Conservation (phyloP, 163 green algal genomes). For the Scenedesmus sp. region DNA sequence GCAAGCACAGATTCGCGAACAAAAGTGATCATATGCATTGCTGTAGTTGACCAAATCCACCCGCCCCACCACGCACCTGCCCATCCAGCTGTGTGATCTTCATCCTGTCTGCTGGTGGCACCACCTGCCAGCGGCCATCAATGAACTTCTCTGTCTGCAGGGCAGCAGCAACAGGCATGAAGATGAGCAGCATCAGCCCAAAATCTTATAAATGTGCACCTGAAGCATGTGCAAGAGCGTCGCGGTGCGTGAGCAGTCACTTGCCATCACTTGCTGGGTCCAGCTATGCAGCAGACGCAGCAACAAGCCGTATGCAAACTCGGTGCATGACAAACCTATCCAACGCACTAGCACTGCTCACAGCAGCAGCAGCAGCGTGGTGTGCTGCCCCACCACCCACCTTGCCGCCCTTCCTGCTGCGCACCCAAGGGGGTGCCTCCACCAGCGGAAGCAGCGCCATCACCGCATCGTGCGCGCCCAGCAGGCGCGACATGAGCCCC, state of each 20-base stretch:
- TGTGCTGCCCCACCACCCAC: slow-evolving; percentile 13
- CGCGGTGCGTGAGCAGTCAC: no score
- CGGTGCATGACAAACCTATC: no score
- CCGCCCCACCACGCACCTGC: slow-evolving; percentile 68
- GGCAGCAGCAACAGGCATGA: not conserved
- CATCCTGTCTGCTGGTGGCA: slow-evolving; percentile 77
- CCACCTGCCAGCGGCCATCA: slow-evolving; percentile 70
- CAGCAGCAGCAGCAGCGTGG: not conserved
- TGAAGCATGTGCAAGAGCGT: not conserved
- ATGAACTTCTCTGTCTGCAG: slow-evolving; percentile 59
- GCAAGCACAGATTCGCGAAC: not conserved
- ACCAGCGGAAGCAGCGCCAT: slow-evolving; percentile 88
- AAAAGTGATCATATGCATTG: not conserved
- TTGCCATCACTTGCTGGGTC: not conserved
- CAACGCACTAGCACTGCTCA: not conserved
- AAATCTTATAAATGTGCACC: not conserved
- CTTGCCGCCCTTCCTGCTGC: slow-evolving; percentile 57
- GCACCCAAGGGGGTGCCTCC: slow-evolving; percentile 84
- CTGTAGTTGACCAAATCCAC: not conserved
- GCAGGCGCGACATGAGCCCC: slow-evolving; percentile 75
- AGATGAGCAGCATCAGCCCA: not conserved
- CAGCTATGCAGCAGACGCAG: not conserved
- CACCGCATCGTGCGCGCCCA: slow-evolving; percentile 80
- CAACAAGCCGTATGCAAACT: no score
- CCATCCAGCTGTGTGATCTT: slow-evolving; percentile 79